Percentiles rank a stretch among this genome's conserved stretches.
Conservation (phyloP, 768 basidiomycete species). For the Tulasnella sp. region DNA sequence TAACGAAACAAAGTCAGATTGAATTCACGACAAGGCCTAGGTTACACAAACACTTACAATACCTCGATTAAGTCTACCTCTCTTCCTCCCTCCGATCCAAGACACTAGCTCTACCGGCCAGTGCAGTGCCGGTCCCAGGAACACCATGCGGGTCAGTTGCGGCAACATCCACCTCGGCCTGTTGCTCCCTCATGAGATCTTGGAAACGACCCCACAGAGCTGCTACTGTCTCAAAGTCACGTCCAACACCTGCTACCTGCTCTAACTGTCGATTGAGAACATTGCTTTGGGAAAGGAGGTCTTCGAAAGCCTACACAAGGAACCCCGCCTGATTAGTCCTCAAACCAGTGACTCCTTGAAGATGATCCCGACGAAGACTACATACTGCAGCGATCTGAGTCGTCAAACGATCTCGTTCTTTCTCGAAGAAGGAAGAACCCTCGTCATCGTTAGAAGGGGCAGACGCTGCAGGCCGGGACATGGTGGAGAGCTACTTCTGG, state of each 20-base stretch:
- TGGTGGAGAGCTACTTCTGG: not conserved
- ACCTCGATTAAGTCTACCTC: not conserved
- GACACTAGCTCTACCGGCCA: slow-evolving; percentile 24
- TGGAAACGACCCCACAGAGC: slow-evolving; percentile 79
- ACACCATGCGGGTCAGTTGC: slow-evolving; percentile 21
- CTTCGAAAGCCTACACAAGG: slow-evolving; percentile 70
- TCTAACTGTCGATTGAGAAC: slow-evolving; percentile 86
- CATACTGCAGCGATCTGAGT: slow-evolving; percentile 69
- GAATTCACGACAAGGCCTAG: no score
- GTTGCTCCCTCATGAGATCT: slow-evolving; percentile 58
- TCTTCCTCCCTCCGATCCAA: slow-evolving; percentile 2
- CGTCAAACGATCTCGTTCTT: slow-evolving; percentile 70
- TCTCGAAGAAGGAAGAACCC: slow-evolving; percentile 62
- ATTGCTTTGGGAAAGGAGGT: slow-evolving; percentile 79
- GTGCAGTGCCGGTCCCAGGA: slow-evolving; percentile 29
- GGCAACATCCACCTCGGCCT: slow-evolving; percentile 25
- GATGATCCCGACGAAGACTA: not conserved
- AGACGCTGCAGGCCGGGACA: not conserved
- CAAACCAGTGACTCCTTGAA: not conserved
- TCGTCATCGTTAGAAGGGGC: slow-evolving; percentile 37
- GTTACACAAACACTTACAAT: not conserved
- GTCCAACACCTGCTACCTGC: slow-evolving; percentile 87
- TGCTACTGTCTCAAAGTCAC: slow-evolving; percentile 86
- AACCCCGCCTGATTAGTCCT: not conserved
- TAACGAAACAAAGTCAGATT: no score